These are phyloP conservation scores for Deinandra increscens DNA, from an alignment of 129 eudicot species.

Conservation along the genomic window DNA sequence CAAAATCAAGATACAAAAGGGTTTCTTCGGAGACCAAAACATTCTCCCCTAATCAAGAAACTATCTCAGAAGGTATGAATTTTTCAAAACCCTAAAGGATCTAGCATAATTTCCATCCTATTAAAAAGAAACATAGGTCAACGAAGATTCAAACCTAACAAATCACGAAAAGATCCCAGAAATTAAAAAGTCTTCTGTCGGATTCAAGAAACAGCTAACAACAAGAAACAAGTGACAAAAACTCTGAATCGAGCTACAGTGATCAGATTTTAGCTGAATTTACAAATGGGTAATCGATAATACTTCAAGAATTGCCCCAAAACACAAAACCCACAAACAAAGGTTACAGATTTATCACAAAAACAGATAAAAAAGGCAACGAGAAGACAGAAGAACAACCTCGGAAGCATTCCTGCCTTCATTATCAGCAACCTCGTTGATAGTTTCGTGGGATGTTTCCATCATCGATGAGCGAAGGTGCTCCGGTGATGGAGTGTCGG, in stretches of 20 bases:
- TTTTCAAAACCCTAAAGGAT: conserved; percentile 27
- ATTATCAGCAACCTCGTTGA: conserved; percentile 16
- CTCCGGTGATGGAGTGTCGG: conserved; percentile 5
- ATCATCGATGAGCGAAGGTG: conserved; percentile 25
- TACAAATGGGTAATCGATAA: conserved; percentile 17
- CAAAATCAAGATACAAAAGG: not conserved
- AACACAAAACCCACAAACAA: conserved; percentile 26
- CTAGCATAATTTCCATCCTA: not conserved
- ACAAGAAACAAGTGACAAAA: no score
- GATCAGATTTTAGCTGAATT: conserved; percentile 12
- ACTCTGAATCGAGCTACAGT: no score
- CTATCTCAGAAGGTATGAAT: not conserved
- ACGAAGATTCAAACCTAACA: not conserved
- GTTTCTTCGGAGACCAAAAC: not conserved
- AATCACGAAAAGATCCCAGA: not conserved
- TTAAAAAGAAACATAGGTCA: conserved; percentile 4
- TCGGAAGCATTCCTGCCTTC: conserved; percentile 31
- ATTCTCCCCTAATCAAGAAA: not conserved
- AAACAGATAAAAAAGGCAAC: not conserved
- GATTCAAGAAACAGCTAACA: not conserved
- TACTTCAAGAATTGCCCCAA: conserved; percentile 15
- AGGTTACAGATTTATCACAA: not conserved
- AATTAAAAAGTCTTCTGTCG: not conserved
- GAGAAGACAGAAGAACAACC: conserved; percentile 25
- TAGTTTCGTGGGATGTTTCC: conserved; percentile 34